Evolutionary conservation across 208 protist species (phyloP), one percentile per base, ranked within the genome.

Genomic region (Trypanosoma lewisi): DNA sequence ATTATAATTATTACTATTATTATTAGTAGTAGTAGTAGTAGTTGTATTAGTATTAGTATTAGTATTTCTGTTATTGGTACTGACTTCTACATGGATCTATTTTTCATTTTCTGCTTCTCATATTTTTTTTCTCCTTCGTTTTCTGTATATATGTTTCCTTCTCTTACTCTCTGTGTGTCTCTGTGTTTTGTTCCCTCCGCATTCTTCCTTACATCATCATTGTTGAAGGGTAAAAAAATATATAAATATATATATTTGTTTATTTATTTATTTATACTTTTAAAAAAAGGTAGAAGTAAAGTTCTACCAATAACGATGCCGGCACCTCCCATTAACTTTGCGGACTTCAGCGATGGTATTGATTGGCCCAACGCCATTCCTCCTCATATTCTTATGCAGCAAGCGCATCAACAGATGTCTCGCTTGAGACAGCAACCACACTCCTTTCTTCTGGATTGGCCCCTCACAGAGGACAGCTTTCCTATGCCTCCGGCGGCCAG

Each of bases 361-460:
- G 71, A 77, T 47, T 77, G 71, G 71, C 41, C 14, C 27, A 65
- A 73, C 41, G 65, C 56, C 2, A 17, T 77, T 37, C 71, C 71
- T 17, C 71, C 71, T 31, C 55, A 70, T 34, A 63, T 71, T 41
- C 17, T 41, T 53, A 48, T 42, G 9, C 70, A 65, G 34, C 39
- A 41, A 28, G 37, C 67, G 21, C 2, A 12, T 48, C 21, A 61
- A 17, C 56, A 47, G 17, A 39, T 23, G 4, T 47, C 21, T 39
- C 37, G 54, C 2, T 16, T 27, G 45, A 21, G 21, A 27, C 45
- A 21, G 8, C 19, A 28, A 14, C 48, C n/a, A n/a, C 37, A 0
- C 16, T 42, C 64, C 25, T 58, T 77, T 27, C 48, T 77, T 34
- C 49, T 63, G 41, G 12, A 21, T 19, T 77, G 61, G 63, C 71